Conservation (phyloP, 306 rosid species). For the Carpinus viminea region DNA sequence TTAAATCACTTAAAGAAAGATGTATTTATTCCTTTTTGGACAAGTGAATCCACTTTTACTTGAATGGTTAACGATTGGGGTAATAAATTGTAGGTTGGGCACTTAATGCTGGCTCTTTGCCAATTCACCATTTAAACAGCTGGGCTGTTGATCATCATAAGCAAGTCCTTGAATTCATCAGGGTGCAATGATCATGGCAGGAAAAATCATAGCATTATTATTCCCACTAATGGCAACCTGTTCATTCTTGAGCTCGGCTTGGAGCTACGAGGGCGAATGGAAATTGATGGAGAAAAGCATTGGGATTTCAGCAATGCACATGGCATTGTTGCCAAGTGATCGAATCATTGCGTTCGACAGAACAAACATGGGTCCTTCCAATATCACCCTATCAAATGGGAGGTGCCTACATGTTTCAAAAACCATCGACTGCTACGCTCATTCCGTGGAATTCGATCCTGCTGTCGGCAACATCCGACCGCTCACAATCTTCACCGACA, state of each 20-base stretch:
- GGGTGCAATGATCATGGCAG: conserved; percentile 18
- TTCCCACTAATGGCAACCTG: conserved; percentile 10
- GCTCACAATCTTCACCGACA: conserved; percentile 35
- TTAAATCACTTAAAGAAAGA: not conserved
- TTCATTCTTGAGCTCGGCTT: conserved; percentile 2
- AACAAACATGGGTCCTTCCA: conserved; percentile 36
- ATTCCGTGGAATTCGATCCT: conserved; percentile 37
- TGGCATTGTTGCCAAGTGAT: conserved; percentile 40
- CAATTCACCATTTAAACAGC: not conserved
- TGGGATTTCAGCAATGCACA: conserved; percentile 46
- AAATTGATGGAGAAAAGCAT: conserved; percentile 31
- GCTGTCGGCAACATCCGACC: conserved; percentile 19
- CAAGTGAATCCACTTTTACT: no score
- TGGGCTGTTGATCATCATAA: not conserved
- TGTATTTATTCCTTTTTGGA: not conserved
- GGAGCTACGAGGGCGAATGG: conserved; percentile 21
- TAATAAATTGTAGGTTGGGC: no score
- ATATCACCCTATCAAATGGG: conserved; percentile 20
- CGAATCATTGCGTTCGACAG: conserved; percentile 30
- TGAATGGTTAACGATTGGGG: no score
- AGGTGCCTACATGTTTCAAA: not conserved
- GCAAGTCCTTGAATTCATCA: not conserved
- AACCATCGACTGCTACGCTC: conserved; percentile 26
- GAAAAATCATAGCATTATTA: not conserved
- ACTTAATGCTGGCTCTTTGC: no score